phyloP scores from a whole-genome alignment of 2,329 filamentous ascomycete species.

The Nigrospora sphaerica region DNA sequence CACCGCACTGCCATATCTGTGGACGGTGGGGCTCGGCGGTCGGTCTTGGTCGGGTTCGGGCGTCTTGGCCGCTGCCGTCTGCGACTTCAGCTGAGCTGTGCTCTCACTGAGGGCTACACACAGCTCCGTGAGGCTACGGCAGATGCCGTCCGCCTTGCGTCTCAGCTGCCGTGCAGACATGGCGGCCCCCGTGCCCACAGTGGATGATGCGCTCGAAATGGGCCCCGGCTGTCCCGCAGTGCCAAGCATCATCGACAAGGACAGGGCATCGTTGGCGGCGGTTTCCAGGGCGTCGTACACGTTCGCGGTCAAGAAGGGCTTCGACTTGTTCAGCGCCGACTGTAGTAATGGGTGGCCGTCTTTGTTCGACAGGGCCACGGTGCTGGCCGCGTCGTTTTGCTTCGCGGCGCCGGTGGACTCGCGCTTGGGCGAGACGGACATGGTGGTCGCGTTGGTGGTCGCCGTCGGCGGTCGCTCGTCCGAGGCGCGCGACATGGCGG shows the following conservation, averaged over 20 bases:
- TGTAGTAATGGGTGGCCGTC: conserved; percentile 73
- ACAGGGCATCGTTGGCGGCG: conserved; percentile 73
- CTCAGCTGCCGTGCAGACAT: conserved; percentile 77
- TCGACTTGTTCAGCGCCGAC: conserved; percentile 74
- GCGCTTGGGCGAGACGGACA: conserved; percentile 83
- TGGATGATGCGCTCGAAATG: conserved; percentile 60
- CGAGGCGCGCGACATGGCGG: conserved; percentile 65
- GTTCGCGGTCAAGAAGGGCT: conserved; percentile 58
- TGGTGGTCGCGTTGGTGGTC: conserved; percentile 75
- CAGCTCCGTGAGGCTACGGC: conserved; percentile 85
- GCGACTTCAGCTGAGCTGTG: conserved; percentile 26
- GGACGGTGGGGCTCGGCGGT: neutral
- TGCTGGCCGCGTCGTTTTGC: conserved; percentile 35
- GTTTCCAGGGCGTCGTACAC: conserved; percentile 76
- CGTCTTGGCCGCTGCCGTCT: conserved; percentile 14
- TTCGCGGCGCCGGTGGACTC: conserved; percentile 42
- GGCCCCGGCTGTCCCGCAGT: conserved; percentile 61
- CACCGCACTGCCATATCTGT: neutral
- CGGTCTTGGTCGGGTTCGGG: conserved; percentile 17
- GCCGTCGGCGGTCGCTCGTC: conserved; percentile 85
- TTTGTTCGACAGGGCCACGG: conserved; percentile 32
- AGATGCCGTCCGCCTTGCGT: conserved; percentile 87
- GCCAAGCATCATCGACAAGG: conserved; percentile 72
- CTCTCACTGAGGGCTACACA: conserved; percentile 76
- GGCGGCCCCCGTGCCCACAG: conserved; percentile 42